Base-by-base conservation (phyloP, 495 filamentous ascomycete genomes). In the Geoglossum glabrum region DNA sequence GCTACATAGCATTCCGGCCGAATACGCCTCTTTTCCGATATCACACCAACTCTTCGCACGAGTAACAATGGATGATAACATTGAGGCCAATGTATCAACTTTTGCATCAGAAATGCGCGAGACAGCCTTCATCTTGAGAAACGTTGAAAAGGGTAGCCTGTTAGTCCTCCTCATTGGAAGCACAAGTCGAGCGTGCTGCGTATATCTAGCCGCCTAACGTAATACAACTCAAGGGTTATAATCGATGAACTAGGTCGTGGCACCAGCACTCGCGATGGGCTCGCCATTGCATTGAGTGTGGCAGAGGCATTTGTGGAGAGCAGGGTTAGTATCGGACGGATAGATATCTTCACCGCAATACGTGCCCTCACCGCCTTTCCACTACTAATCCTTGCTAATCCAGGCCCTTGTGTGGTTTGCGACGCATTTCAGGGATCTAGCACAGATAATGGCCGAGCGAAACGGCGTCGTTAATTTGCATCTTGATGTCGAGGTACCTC, bases 81-180 rank as follows among this genome's bases (percentile, higher is more conserved):
- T 93, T 23, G 87, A 94, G 71, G 82, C 83, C 17, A 97, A 95
- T 64, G 79, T 92, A 28, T 95, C 90, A 0, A 95, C 87, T 0
- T 97, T 96, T 64, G 87, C 86, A 0, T 78, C 88, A 15, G 93
- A 97, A 69, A 95, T 98, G 92, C 76, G 86, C 51, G 93, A 96
- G 65, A 95, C 87, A 67, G 89, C 89, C 17, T 89, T 93, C 66
- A 95, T 96, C 60, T 71, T 96, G 25, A 79, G 79, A 59, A 86
- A 90, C 60, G 74, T 92, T 57, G 82, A 88, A 60, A 72, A 74
- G 6, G 72, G 77, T 17, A 89, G 86, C 63, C 72, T 95, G 68
- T 66, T 45, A 26, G 64, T 54, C n/a, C 27, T 33, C 19, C 50
- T 21, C 28, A 3, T 56, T 17, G 2, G 10, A 19, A 27, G 15